Evolutionary conservation across 306 rosid species (phyloP), one percentile per base, ranked within the genome.

Genomic region (Medicago arabica): DNA sequence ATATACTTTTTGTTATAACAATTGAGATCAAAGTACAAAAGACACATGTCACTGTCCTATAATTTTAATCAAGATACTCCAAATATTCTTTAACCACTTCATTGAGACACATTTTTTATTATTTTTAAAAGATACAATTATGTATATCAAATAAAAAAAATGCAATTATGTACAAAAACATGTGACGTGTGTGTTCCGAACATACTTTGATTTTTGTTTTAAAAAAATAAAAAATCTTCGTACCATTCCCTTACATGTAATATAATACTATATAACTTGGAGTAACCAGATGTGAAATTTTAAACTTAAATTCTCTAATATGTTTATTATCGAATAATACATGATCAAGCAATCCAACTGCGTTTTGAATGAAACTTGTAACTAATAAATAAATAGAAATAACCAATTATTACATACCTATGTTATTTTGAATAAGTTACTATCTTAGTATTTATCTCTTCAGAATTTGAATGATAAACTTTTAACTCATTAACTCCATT

Each of bases 21-120:
- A 61, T 28, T 28, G 2, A 14, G 1, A 14, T 61, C 43, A 31
- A 61, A 23, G 43, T 61, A 61, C 43, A 4, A 31, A 7, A 25
- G 6, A 31, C 44, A 14, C 39, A 61, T 15, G 44, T 61, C 67
- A 15, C 15, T 61, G 44, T 61, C 19, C 3, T 15, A 57, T 58
- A 61, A 31, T 31, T 61, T 61, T 61, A 61, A 8, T 31, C 7
- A 15, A 61, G 67, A 61, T 61, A 31, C 67, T 31, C 21, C 13
- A 7, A 61, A 61, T 61, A 61, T 61, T 31, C 67, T 8, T 19
- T 61, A 31, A 61, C 67, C 44, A 61, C 67, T 31, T 61, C 15
- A 31, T 7, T 14, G 7, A 61, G 34, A 34, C 7, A 14, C 12
- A 61, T 7, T 14, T 14, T 14, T 61, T 31, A 34, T 34, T 61